A percentile compares a stretch with the other conserved stretches of the same genome.
Evolutionary conservation across 164 flowering plant species (phyloP).

Genomic region (Taxillus chinensis): DNA sequence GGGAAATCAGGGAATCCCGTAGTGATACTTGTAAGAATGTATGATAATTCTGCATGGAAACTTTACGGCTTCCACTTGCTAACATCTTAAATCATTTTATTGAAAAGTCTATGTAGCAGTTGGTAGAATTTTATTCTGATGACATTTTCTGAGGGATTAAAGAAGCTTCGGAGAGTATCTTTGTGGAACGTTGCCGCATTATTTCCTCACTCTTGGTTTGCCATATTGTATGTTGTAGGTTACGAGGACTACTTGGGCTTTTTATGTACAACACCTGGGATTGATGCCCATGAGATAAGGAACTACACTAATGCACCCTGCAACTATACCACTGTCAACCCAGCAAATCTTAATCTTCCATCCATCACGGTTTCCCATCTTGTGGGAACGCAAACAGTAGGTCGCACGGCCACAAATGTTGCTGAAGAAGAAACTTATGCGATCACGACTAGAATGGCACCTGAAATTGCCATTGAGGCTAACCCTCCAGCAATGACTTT

Average conservation of each 20-base stretch:
- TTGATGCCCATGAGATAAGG: slow-evolving; percentile 53
- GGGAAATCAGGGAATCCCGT: too few species aligned
- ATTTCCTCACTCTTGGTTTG: background rate
- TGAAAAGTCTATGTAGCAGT: too few species aligned
- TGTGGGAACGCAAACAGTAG: slow-evolving; percentile 54
- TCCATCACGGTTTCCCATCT: slow-evolving; percentile 81
- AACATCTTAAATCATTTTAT: too few species aligned
- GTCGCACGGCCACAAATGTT: slow-evolving; percentile 78
- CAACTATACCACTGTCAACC: slow-evolving; percentile 59
- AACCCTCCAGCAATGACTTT: slow-evolving; percentile 84
- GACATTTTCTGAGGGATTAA: too few species aligned
- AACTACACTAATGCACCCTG: slow-evolving; percentile 60
- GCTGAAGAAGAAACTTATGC: slow-evolving; percentile 76
- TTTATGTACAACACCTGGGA: slow-evolving; percentile 85
- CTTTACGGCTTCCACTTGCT: too few species aligned
- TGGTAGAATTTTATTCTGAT: too few species aligned
- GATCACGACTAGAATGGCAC: slow-evolving; percentile 64
- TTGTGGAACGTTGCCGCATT: too few species aligned
- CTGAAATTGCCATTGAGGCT: slow-evolving; percentile 66
- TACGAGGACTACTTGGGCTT: slow-evolving; percentile 73
- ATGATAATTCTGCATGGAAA: too few species aligned
- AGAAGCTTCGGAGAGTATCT: too few species aligned
- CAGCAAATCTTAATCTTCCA: slow-evolving; percentile 72
- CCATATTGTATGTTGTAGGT: slow-evolving; percentile 28
- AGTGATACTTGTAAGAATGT: too few species aligned